Conservation (phyloP, 2,329 filamentous ascomycete genomes). For the Cylindrodendrum hubeiense region DNA sequence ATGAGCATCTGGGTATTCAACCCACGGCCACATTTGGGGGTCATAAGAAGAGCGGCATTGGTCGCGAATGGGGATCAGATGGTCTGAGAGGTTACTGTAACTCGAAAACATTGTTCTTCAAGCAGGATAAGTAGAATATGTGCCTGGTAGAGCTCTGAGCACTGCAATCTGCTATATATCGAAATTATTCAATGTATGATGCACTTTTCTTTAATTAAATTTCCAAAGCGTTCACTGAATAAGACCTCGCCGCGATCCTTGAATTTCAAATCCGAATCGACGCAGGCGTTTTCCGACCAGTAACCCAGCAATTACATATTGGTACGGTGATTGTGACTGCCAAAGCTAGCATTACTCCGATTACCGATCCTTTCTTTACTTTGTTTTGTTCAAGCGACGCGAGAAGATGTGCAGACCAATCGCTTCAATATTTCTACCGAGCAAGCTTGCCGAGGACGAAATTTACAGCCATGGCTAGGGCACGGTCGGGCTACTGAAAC, state of each 20-base stretch:
- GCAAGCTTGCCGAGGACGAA: background rate
- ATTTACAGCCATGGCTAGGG: background rate
- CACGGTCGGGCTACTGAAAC: background rate
- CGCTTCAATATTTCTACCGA: background rate
- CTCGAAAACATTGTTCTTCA: background rate
- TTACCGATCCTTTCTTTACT: background rate
- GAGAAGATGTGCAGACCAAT: background rate
- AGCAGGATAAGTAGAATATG: background rate
- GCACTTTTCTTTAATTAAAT: background rate
- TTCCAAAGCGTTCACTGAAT: background rate
- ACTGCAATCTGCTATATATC: background rate
- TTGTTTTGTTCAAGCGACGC: background rate
- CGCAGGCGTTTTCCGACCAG: background rate
- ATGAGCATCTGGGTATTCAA: slow-evolving; percentile 14
- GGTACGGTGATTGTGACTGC: background rate
- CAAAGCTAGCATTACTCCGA: background rate
- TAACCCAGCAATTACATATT: too few relatives aligned
- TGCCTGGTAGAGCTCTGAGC: background rate
- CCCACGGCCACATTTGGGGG: slow-evolving; percentile 22
- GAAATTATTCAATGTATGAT: background rate
- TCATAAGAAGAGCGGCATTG: slow-evolving; percentile 29
- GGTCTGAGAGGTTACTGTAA: slow-evolving; percentile 26
- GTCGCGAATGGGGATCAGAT: slow-evolving; percentile 20
- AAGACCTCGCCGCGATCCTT: too few relatives aligned
- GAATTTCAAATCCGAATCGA: too few relatives aligned